Evolutionary conservation across 2,329 filamentous ascomycete genomes (phyloP).

Genomic region (Alternaria metachromatica): DNA sequence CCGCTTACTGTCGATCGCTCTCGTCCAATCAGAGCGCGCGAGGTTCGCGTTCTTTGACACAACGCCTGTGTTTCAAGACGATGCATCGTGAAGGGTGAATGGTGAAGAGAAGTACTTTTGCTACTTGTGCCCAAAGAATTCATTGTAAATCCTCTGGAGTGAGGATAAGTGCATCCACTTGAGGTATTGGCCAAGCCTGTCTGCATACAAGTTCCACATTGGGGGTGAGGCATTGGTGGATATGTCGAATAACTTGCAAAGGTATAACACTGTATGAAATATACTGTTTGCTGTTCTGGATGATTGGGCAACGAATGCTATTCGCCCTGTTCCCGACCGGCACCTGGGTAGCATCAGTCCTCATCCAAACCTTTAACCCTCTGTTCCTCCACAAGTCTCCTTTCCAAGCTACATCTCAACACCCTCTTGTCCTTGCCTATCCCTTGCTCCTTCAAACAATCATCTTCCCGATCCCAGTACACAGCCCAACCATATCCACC

Average conservation of each 20-base stretch:
- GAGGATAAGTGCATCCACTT: no score
- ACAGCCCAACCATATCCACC: slow-evolving; percentile 59
- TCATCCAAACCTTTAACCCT: slow-evolving; percentile 21
- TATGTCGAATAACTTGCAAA: not conserved
- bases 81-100: not conserved
- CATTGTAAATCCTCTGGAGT: no score
- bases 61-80: not conserved
- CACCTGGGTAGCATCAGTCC: not conserved
- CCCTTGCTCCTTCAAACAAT: slow-evolving; percentile 50
- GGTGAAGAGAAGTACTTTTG: not conserved
- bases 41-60: slow-evolving; percentile 16
- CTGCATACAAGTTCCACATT: not conserved
- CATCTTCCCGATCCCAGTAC: slow-evolving; percentile 58
- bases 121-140: no score
- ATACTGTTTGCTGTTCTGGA: not conserved
- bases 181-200: not conserved
- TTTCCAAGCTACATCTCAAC: slow-evolving; percentile 54
- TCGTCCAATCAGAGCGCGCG: slow-evolving; percentile 22
- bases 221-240: not conserved
- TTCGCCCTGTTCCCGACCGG: not conserved
- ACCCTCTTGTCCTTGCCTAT: slow-evolving; percentile 51
- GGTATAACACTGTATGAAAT: no score
- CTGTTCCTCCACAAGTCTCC: slow-evolving; percentile 44
- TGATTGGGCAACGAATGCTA: not conserved
- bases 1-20: slow-evolving; percentile 4